Evolutionary conservation across 1,284 basidiomycete genomes (phyloP).

Genomic region (Malassezia caprae): DNA sequence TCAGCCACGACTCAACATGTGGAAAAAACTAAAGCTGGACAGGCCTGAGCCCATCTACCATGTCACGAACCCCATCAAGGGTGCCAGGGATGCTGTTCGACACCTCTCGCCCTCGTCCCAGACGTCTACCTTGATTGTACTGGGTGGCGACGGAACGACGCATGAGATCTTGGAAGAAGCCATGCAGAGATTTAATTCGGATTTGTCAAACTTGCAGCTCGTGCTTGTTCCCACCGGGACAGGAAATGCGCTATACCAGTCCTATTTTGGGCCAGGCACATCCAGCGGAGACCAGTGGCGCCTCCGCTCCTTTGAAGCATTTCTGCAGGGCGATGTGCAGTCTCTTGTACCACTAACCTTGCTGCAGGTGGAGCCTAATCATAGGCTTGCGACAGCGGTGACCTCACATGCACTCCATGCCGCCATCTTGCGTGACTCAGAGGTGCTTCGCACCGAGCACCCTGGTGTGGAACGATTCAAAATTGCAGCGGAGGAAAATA

Average conservation of each 20-base stretch:
- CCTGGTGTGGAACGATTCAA: slow-evolving; percentile 78
- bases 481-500: slow-evolving; percentile 67
- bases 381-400: slow-evolving; percentile 50
- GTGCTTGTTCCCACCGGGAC: slow-evolving; percentile 65
- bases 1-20: neutral
- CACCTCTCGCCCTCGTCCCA: neutral
- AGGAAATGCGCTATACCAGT: slow-evolving; percentile 78
- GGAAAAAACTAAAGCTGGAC: neutral
- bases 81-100: neutral
- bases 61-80: slow-evolving; percentile 1
- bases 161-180: slow-evolving; percentile 41
- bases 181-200: neutral
- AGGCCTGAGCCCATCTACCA: neutral
- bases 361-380: neutral
- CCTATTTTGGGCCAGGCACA: slow-evolving; percentile 50
- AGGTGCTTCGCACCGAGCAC: slow-evolving; percentile 58
- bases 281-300: slow-evolving; percentile 3
- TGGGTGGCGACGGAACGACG: slow-evolving; percentile 49
- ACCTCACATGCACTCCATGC: slow-evolving; percentile 66
- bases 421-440: slow-evolving; percentile 58
- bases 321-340: neutral
- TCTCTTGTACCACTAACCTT: neutral
- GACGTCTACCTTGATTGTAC: slow-evolving; percentile 19
- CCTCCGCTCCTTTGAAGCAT: slow-evolving; percentile 3
- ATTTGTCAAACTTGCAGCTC: slow-evolving; percentile 11